Conservation (phyloP, 1,284 basidiomycete species). For the Marasmius fiardii region DNA sequence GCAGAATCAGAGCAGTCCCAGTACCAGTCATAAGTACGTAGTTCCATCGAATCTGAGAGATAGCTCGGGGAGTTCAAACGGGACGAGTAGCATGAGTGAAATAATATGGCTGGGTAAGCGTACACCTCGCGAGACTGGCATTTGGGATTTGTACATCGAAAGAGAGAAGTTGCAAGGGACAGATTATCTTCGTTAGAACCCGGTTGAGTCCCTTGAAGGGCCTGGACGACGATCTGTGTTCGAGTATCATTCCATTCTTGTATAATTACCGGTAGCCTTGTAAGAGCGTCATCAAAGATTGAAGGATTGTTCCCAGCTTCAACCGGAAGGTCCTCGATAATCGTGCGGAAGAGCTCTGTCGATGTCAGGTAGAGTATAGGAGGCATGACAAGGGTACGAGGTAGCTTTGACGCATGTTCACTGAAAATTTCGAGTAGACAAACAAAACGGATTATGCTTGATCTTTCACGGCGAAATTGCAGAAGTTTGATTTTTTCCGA, state of each 20-base stretch:
- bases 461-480: not conserved
- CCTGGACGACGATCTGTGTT: not conserved
- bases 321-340: not conserved
- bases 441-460: not conserved
- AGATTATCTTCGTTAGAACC: not conserved
- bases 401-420: not conserved
- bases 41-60: too few species aligned
- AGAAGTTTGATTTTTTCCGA: not conserved
- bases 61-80: too few species aligned
- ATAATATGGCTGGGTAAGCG: not conserved
- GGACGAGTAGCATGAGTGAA: not conserved
- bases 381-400: not conserved
- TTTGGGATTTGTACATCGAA: not conserved
- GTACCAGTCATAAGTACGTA: not conserved
- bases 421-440: not conserved
- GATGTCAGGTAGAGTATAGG: not conserved
- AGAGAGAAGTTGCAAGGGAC: not conserved
- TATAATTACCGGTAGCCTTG: not conserved
- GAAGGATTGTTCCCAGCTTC: not conserved
- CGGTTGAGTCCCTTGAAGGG: not conserved
- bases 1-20: not conserved
- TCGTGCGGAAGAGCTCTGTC: not conserved
- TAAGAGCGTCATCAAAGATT: not conserved
- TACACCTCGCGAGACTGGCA: not conserved
- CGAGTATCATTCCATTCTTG: not conserved